These are phyloP conservation scores for Chlamydomonas reinhardtii DNA, from an alignment of 163 green algal genomes.

Conservation along the genomic window DNA sequence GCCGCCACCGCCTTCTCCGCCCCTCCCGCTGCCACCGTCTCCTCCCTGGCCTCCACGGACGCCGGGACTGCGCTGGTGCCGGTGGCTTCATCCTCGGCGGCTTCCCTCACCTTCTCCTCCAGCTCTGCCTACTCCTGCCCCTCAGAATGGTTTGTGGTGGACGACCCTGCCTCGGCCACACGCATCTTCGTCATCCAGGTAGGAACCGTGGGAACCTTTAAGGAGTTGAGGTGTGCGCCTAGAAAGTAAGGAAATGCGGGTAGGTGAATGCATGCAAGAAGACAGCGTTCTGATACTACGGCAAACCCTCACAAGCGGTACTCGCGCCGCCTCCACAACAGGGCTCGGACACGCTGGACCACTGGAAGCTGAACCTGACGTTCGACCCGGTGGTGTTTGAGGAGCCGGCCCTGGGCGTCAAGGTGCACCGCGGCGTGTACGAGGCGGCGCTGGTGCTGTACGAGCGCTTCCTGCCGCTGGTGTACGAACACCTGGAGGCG, in stretches of 20 bases:
- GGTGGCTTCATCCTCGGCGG: background rate
- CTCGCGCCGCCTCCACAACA: constrained; percentile 49
- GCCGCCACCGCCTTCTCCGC: background rate
- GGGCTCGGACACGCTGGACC: constrained; percentile 89
- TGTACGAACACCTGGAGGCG: constrained; percentile 83
- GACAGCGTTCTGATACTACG: too few species aligned
- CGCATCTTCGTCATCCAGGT: constrained; percentile 80
- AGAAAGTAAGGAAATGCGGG: too few species aligned
- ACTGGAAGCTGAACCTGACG: constrained; percentile 97
- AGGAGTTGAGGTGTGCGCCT: too few species aligned
- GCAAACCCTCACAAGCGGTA: too few species aligned
- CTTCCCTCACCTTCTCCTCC: background rate
- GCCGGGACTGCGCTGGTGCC: background rate
- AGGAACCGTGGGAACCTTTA: too few species aligned
- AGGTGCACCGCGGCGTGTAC: constrained; percentile 63
- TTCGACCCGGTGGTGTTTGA: constrained; percentile 98
- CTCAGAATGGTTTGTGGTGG: constrained; percentile 70
- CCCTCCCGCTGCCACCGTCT: background rate
- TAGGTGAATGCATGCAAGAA: too few species aligned
- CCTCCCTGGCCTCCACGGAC: background rate
- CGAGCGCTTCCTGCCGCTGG: constrained; percentile 68
- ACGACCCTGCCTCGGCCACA: constrained; percentile 52
- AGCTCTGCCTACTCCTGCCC: constrained; percentile 46
- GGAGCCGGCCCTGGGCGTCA: constrained; percentile 61
- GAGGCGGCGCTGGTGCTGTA: constrained; percentile 62